Evolutionary conservation across 1,284 basidiomycete species (phyloP).

Genomic region (Ustilago curta): DNA sequence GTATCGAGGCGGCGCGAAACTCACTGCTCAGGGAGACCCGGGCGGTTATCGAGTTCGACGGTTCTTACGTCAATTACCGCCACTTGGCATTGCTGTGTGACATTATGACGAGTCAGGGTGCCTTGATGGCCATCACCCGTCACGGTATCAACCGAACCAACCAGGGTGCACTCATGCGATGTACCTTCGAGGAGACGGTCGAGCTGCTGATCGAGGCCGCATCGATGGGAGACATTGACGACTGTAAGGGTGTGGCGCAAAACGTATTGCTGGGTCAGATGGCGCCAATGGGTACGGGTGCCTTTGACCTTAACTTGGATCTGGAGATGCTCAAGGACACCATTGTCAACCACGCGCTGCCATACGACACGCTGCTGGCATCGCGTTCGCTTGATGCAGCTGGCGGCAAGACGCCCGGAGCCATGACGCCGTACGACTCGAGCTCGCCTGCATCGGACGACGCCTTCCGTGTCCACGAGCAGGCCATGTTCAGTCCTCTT

Average conservation of each 20-base stretch:
- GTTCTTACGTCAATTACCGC: conserved; percentile 99
- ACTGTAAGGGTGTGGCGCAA: conserved; percentile 97
- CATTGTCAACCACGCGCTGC: conserved; percentile 93
- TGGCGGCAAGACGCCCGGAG: conserved; percentile 65
- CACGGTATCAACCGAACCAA: conserved; percentile 96
- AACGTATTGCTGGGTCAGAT: conserved; percentile 99
- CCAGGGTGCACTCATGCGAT: conserved; percentile 86
- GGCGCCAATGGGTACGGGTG: conserved; percentile 78
- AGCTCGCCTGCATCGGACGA: conserved; percentile 78
- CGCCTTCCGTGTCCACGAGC: conserved; percentile 77
- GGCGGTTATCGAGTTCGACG: conserved; percentile 94
- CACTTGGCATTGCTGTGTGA: conserved; percentile 95
- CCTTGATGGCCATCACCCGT: conserved; percentile 97
- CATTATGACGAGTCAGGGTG: conserved; percentile 96
- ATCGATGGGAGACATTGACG: conserved; percentile 95
- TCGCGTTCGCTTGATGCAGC: conserved; percentile 54
- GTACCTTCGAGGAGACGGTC: conserved; percentile 99
- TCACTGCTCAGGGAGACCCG: conserved; percentile 89
- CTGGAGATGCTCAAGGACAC: conserved; percentile 99
- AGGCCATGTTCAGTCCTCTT: conserved; percentile 93
- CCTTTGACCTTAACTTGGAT: conserved; percentile 95
- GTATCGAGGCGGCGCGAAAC: conserved; percentile 95
- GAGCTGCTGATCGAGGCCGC: conserved; percentile 99
- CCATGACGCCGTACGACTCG: conserved; percentile 73
- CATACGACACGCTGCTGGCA: conserved; percentile 73